phyloP scores from a whole-genome alignment of 1,139 yeast species.

The Wickerhamomyces sp. region DNA sequence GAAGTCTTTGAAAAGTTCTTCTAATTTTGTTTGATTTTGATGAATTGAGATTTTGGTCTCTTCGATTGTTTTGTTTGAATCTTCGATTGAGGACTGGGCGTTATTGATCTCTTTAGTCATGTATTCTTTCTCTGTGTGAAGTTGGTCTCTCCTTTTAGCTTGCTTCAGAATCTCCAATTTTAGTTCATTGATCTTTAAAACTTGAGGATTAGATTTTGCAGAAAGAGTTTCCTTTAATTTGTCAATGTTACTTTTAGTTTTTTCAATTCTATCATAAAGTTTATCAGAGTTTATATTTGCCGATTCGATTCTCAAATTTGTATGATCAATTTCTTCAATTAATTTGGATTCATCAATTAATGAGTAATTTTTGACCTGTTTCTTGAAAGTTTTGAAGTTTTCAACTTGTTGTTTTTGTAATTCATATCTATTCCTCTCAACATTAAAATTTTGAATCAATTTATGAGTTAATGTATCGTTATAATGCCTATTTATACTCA shows the following conservation, averaged over 20 bases:
- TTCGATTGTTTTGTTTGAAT: constrained; percentile 42
- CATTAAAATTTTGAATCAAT: constrained; percentile 39
- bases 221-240: constrained; percentile 32
- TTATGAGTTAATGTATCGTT: constrained; percentile 44
- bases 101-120: constrained; percentile 62
- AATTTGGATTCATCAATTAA: constrained; percentile 14
- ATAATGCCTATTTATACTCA: constrained; percentile 32
- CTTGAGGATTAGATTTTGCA: constrained; percentile 22
- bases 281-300: constrained; percentile 19
- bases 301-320: constrained; percentile 17
- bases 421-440: constrained; percentile 24
- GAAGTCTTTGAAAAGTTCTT: constrained; percentile 28
- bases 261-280: constrained; percentile 12
- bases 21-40: constrained; percentile 27
- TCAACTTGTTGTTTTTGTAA: constrained; percentile 26
- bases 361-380: constrained; percentile 23
- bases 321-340: constrained; percentile 14
- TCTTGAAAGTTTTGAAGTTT: constrained; percentile 22
- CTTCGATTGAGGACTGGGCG: constrained; percentile 52
- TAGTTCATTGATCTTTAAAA: constrained; percentile 33
- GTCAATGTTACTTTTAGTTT: constrained; percentile 17
- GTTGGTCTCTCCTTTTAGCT: constrained; percentile 34
- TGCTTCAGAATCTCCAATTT: constrained; percentile 36
- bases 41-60: constrained; percentile 20
- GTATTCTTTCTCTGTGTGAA: constrained; percentile 55